These are phyloP conservation scores for Diplocarpon mali DNA, from an alignment of 2,329 filamentous ascomycete genomes.

Conservation along the genomic window DNA sequence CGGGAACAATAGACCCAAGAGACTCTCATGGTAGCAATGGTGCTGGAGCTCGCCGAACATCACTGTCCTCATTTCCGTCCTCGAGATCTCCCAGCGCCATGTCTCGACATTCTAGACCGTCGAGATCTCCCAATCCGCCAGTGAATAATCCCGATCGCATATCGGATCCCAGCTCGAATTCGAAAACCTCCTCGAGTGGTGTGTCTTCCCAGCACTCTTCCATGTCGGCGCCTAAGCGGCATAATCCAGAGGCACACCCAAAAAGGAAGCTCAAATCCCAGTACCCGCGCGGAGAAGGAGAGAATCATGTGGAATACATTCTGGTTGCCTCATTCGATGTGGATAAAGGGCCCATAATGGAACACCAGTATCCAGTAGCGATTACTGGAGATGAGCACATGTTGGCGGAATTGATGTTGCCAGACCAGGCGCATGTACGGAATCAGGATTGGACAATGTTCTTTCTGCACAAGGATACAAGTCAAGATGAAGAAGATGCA, in stretches of 20 bases:
- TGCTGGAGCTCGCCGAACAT: constrained; percentile 35
- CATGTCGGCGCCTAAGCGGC: constrained; percentile 39
- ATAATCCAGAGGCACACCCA: constrained; percentile 40
- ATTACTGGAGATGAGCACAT: constrained; percentile 97
- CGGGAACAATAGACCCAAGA: constrained; percentile 17
- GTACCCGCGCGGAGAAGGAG: constrained; percentile 59
- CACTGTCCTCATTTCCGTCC: constrained; percentile 52
- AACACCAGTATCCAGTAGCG: constrained; percentile 89
- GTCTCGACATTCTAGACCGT: constrained; percentile 40
- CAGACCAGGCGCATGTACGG: constrained; percentile 87
- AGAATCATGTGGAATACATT: constrained; percentile 98
- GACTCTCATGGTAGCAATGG: constrained; percentile 25
- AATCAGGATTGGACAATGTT: constrained; percentile 99
- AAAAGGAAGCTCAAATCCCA: constrained; percentile 56
- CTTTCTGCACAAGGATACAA: constrained; percentile 92
- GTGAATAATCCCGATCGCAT: constrained; percentile 42
- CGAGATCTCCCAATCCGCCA: constrained; percentile 40
- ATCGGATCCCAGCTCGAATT: constrained; percentile 49
- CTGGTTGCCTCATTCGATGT: constrained; percentile 96
- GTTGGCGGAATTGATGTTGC: constrained; percentile 96
- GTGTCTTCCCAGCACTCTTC: constrained; percentile 50
- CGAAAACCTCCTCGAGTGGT: constrained; percentile 48
- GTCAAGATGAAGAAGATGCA: constrained; percentile 68
- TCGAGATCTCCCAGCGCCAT: constrained; percentile 48
- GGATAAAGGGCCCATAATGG: constrained; percentile 92